A percentile compares a stretch with the other conserved stretches of the same genome.
Conservation (phyloP, 768 basidiomycete genomes). For the Tylopilus vinaceipallidus region DNA sequence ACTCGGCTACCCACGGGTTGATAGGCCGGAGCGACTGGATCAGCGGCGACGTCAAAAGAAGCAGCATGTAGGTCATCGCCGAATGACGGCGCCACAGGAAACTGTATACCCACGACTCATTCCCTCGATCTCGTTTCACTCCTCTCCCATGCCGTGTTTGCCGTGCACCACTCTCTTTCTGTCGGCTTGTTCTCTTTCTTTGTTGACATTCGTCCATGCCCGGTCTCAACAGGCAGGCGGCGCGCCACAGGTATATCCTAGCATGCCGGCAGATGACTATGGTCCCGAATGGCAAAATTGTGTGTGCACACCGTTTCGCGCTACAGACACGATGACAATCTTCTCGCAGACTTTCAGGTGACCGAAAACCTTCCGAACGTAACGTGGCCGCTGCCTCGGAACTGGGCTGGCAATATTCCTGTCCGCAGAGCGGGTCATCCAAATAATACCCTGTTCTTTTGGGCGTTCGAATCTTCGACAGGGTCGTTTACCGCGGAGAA, state of each 20-base stretch:
- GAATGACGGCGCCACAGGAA: too few species aligned
- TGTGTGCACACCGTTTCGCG: slow-evolving; percentile 26
- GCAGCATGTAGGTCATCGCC: too few species aligned
- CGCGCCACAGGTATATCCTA: slow-evolving; percentile 41
- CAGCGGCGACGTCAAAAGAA: too few species aligned
- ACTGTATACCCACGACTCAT: too few species aligned
- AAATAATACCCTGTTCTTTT: slow-evolving; percentile 65
- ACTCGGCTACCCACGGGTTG: too few species aligned
- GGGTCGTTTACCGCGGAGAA: slow-evolving; percentile 50
- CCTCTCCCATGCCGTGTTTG: neutral
- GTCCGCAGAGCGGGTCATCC: slow-evolving; percentile 59
- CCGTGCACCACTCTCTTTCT: neutral
- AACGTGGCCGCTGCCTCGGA: slow-evolving; percentile 46
- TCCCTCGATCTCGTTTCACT: too few species aligned
- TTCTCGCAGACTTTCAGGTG: slow-evolving; percentile 53
- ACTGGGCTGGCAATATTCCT: slow-evolving; percentile 64
- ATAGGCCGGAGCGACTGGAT: too few species aligned
- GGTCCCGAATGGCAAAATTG: slow-evolving; percentile 63
- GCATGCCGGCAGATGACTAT: slow-evolving; percentile 44
- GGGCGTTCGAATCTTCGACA: slow-evolving; percentile 53
- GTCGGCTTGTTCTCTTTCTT: neutral
- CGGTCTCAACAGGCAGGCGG: slow-evolving; percentile 5
- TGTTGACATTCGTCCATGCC: neutral
- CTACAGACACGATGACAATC: neutral
- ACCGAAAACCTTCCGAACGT: slow-evolving; percentile 56